Evolutionary conservation across 371 early-diverging fungal species (phyloP), one percentile per base, ranked within the genome.

Genomic region (Mucor irregularis): DNA sequence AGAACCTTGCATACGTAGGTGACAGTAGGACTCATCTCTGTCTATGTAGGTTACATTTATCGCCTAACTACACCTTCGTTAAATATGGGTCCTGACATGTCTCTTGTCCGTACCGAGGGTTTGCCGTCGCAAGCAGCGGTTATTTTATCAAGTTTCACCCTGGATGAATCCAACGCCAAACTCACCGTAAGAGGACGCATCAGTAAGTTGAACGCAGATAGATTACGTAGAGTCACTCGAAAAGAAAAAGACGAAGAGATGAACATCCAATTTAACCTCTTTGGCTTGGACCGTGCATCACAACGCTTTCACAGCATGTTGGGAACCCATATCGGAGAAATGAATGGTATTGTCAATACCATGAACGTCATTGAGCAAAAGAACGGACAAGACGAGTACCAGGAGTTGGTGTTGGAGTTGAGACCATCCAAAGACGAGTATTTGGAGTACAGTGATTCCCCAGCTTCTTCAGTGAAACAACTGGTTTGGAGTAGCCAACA

Each of bases 11-110:
- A 2, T 11, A 2, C 5, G 6, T 26, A 5, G 34, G 17, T 5
- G 4, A 29, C 10, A 14, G 7, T 13, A 28, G 34, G 5, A 11
- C 24, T 38, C 7, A n/a, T n/a, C n/a, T n/a, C n/a, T 34, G 31
- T 7, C 8, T 30, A 16, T 10, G 10, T 9, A 61, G 61, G 61
- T 0, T 54, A 61, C 16, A 54, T 61, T 6, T 34, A 61, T 13
- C 10, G 11, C n/a, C n/a, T 61, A 5, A 11, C 40, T 13, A 29
- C 42, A 9, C 35, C 61, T 11, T 5, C 6, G 4, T 14, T 42
- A 5, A 9, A 35, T 14, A 5, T 61, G 6, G 16, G 30, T 5
- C 10, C 53, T 13, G 61, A 61, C 17, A 47, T 54, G 4, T 17
- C 21, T n/a, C n/a, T n/a, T n/a, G n/a, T n/a, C n/a, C n/a, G n/a